Evolutionary conservation across 768 basidiomycete genomes (phyloP).

Genomic region (Tylopilus cervinicoccineus): DNA sequence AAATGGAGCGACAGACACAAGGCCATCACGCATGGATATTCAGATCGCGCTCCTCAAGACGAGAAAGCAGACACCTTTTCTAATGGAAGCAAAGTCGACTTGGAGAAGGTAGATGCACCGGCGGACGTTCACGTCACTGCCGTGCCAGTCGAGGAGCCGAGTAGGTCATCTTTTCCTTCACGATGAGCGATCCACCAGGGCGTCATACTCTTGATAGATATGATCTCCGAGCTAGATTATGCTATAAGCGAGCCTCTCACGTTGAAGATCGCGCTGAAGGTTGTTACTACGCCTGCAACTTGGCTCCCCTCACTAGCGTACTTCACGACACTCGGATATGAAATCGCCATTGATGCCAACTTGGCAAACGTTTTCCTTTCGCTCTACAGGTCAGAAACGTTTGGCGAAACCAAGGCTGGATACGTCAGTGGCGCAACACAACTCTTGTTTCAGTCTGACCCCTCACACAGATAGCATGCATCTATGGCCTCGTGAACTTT

Average conservation of each 20-base stretch:
- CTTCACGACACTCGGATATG: constrained; percentile 5
- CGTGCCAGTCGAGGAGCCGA: neutral
- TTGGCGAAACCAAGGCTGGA: constrained; percentile 6
- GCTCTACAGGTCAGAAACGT: constrained; percentile 1
- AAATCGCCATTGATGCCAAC: constrained; percentile 5
- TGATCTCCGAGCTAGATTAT: constrained; percentile 10
- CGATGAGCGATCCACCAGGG: neutral
- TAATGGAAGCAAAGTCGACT: constrained; percentile 20
- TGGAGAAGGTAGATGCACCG: constrained; percentile 27
- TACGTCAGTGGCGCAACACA: neutral
- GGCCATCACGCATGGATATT: neutral
- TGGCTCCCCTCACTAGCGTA: constrained; percentile 5
- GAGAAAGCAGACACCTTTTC: constrained; percentile 14
- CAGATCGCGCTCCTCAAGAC: constrained; percentile 1
- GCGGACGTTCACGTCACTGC: constrained; percentile 16
- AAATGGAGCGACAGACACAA: constrained; percentile 11
- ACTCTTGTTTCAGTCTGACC: neutral
- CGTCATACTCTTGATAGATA: constrained; percentile 4
- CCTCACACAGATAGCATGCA: neutral
- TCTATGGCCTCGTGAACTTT: constrained; percentile 4
- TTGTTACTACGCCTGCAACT: neutral
- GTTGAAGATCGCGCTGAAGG: neutral
- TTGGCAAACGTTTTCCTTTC: constrained; percentile 2
- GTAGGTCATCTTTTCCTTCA: neutral
- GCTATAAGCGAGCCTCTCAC: constrained; percentile 3